phyloP scores from a whole-genome alignment of 805 yeast genomes.

The Zygotorulaspora danielsina region DNA sequence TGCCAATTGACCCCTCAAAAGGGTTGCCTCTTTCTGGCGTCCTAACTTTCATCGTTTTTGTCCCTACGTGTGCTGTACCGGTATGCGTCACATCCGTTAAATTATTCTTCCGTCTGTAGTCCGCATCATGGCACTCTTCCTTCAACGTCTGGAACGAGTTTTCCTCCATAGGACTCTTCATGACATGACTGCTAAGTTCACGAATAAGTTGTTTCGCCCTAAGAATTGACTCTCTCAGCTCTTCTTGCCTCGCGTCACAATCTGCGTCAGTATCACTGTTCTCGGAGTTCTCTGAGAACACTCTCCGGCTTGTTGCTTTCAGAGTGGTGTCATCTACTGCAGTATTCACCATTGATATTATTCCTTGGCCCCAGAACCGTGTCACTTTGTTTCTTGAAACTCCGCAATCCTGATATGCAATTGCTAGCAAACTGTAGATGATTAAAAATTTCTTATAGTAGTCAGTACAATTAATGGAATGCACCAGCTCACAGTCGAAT shows the following conservation, averaged over 20 bases:
- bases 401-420: too few species aligned
- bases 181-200: constrained; percentile 6
- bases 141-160: neutral
- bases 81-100: neutral
- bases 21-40: neutral
- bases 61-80: neutral
- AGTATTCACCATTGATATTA: constrained; percentile 2
- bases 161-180: constrained; percentile 15
- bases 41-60: neutral
- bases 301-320: constrained; percentile 1
- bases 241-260: constrained; percentile 2
- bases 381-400: too few species aligned
- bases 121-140: neutral
- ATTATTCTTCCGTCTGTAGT: neutral
- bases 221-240: constrained; percentile 6
- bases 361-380: too few species aligned
- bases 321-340: neutral
- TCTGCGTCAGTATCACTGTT: constrained; percentile 2
- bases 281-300: constrained; percentile 1
- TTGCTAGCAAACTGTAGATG: too few species aligned
- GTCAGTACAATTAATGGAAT: too few species aligned
- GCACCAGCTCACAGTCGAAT: too few species aligned
- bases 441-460: too few species aligned
- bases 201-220: constrained; percentile 14
- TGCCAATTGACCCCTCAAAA: neutral